A percentile compares a stretch with the other conserved stretches of the same genome.
phyloP scores from a whole-genome alignment of 192 early-diverging fungal genomes.

The Piromyces finnis region DNA sequence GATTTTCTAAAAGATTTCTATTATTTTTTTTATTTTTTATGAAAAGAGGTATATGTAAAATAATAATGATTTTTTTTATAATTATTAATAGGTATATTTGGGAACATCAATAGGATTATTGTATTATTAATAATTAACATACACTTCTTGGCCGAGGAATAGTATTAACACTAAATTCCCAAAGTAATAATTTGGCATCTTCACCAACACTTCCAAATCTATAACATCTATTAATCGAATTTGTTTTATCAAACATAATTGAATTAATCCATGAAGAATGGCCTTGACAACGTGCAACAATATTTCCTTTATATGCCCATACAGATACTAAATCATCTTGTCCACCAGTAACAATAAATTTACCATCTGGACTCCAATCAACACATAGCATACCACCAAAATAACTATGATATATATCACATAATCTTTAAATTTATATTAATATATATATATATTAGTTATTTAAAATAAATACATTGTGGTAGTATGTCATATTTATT shows the following conservation, averaged over 20 bases:
- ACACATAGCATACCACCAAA: constrained; percentile 78
- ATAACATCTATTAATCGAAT: constrained; percentile 60
- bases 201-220: constrained; percentile 81
- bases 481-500: too few relatives aligned
- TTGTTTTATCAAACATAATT: constrained; percentile 68
- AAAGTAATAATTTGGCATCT: constrained; percentile 66
- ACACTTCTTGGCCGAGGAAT: constrained; percentile 50
- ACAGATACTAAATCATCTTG: constrained; percentile 86
- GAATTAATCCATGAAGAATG: constrained; percentile 78
- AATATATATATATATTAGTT: neutral
- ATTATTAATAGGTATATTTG: too few relatives aligned
- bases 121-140: too few relatives aligned
- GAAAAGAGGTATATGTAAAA: neutral
- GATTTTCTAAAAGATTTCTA: neutral
- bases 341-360: constrained; percentile 53
- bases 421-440: constrained; percentile 13
- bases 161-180: constrained; percentile 76
- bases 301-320: constrained; percentile 61
- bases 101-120: too few relatives aligned
- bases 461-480: too few relatives aligned
- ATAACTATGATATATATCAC: constrained; percentile 61
- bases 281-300: constrained; percentile 77
- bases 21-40: too few relatives aligned
- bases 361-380: constrained; percentile 79
- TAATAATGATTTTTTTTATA: neutral